Conservation (phyloP, 1,284 basidiomycete species). For the Trichosporon sp. region DNA sequence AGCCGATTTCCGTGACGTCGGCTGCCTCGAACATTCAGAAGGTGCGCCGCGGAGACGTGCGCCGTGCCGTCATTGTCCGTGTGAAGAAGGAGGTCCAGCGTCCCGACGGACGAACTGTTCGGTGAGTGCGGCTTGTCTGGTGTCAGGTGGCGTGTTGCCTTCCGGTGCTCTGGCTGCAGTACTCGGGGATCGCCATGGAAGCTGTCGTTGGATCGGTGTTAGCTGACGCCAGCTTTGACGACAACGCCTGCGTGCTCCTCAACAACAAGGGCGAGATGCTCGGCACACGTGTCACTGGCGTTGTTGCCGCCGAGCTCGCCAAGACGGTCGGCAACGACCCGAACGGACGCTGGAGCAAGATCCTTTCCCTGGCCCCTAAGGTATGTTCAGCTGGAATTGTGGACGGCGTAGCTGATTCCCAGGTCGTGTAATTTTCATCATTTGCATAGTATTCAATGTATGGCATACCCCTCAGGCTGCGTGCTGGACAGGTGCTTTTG, state of each 20-base stretch:
- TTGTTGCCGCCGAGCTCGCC: conserved; percentile 84
- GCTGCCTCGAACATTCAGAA: conserved; percentile 54
- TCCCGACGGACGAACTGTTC: conserved; percentile 42
- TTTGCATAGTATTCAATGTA: conserved; percentile 10
- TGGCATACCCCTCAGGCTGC: conserved; percentile 9
- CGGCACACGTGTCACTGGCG: conserved; percentile 88
- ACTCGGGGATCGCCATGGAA: background rate
- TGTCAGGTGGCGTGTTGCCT: background rate
- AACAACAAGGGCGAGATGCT: conserved; percentile 98
- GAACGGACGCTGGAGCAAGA: conserved; percentile 80
- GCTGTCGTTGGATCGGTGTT: background rate
- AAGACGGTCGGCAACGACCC: conserved; percentile 48
- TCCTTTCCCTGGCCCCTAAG: conserved; percentile 85
- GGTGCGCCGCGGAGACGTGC: conserved; percentile 86
- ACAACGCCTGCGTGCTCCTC: conserved; percentile 91
- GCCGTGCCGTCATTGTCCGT: conserved; percentile 89
- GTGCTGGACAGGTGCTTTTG: no score
- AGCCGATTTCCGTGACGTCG: conserved; percentile 57
- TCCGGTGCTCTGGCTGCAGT: background rate
- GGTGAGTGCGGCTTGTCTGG: conserved; percentile 30
- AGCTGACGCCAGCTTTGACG: conserved; percentile 69
- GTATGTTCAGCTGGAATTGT: conserved; percentile 52
- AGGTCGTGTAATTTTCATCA: conserved; percentile 10
- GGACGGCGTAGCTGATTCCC: background rate
- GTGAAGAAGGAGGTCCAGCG: conserved; percentile 53